Conservation (phyloP, 768 basidiomycete species). For the Xerocomellus intermedius region DNA sequence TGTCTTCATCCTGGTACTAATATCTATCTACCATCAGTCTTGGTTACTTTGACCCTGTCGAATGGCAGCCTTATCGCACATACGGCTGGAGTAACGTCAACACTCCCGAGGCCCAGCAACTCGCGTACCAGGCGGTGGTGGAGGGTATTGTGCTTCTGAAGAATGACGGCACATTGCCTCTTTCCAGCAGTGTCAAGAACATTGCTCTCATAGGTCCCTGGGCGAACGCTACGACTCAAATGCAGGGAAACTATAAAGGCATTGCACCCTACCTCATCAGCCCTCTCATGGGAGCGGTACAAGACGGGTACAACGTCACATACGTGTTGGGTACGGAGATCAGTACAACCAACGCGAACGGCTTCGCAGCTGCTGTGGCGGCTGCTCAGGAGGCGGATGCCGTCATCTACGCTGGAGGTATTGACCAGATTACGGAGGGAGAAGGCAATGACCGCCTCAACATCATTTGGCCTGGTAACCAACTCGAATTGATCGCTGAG, state of each 20-base stretch:
- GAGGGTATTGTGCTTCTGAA: constrained; percentile 61
- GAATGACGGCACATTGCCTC: constrained; percentile 60
- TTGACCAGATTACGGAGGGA: constrained; percentile 48
- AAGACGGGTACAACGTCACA: constrained; percentile 46
- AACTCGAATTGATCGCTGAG: constrained; percentile 48
- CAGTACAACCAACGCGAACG: constrained; percentile 37
- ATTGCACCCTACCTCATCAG: constrained; percentile 55
- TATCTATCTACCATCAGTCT: constrained; percentile 36
- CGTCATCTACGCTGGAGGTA: constrained; percentile 53
- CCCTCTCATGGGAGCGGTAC: constrained; percentile 47
- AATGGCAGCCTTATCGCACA: constrained; percentile 45
- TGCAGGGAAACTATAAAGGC: constrained; percentile 61
- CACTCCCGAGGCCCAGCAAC: constrained; percentile 42
- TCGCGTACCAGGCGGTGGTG: constrained; percentile 50
- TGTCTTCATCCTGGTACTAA: neutral
- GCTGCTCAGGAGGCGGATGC: constrained; percentile 49
- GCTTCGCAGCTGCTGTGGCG: constrained; percentile 51
- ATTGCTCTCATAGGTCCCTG: constrained; percentile 61
- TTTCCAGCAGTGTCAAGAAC: constrained; percentile 43
- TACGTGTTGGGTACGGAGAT: constrained; percentile 45
- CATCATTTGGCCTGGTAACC: constrained; percentile 56
- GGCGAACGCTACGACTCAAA: constrained; percentile 52
- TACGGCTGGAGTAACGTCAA: constrained; percentile 50
- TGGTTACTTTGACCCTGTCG: constrained; percentile 52
- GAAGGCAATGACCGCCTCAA: constrained; percentile 47